phyloP scores from a whole-genome alignment of 176 grass and related monocot genomes.

The Zizania latifolia region DNA sequence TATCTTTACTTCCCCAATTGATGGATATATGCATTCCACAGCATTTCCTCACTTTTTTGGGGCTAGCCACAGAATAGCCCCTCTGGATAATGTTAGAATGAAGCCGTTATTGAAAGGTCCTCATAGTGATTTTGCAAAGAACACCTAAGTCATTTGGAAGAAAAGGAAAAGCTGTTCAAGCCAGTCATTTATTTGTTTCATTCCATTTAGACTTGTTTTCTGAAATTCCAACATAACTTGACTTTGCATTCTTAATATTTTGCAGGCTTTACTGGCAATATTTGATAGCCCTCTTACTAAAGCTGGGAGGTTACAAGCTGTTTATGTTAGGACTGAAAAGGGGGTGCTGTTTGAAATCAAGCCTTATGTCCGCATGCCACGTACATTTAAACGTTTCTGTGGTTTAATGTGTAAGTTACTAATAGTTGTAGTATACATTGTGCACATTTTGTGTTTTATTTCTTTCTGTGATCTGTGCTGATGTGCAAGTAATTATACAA shows the following conservation, averaged over 20 bases:
- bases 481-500: conserved; percentile 3
- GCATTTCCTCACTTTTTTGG: background rate
- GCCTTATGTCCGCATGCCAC: conserved; percentile 81
- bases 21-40: background rate
- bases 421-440: background rate
- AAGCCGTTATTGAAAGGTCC: background rate
- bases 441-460: background rate
- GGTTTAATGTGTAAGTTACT: conserved; percentile 83
- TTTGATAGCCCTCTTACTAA: conserved; percentile 95
- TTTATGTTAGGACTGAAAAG: conserved; percentile 92
- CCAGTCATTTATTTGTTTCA: background rate
- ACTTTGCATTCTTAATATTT: background rate
- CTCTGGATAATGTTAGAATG: background rate
- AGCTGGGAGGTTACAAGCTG: conserved; percentile 86
- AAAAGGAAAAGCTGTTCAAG: background rate
- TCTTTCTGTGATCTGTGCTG: conserved; percentile 3
- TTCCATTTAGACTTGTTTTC: background rate
- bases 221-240: background rate
- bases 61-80: background rate
- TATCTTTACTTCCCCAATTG: background rate
- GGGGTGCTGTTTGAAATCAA: conserved; percentile 96
- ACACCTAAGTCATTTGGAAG: background rate
- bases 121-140: background rate
- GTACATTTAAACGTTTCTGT: conserved; percentile 87
- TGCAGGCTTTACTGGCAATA: conserved; percentile 86